Evolutionary conservation across 176 grass and related monocot genomes (phyloP), one percentile per base, ranked within the genome.

Genomic region (Chrysopogon serrulatus): DNA sequence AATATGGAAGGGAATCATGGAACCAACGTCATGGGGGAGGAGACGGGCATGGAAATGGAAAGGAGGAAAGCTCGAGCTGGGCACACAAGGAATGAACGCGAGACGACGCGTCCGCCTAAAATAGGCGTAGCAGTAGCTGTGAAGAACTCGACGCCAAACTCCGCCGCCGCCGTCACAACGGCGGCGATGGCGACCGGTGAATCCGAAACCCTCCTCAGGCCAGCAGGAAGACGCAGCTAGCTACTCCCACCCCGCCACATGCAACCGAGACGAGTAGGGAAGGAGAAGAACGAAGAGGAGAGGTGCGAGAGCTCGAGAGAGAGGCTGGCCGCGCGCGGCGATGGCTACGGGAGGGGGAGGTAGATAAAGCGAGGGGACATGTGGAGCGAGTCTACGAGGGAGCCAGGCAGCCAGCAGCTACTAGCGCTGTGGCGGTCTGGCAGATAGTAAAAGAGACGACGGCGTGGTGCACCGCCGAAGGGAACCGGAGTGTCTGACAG

Each of bases 291-390:
- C 19, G 65, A 42, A 10, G 59, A 39, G 36, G 31, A 21, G 6
- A 68, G 42, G 39, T 44, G 51, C 27, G 6, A 8, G 64, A 41
- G 35, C 31, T 14, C 7, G n/a, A 68, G 41, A n/a, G n/a, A n/a
- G n/a, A 32, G 12, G 27, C 28, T 43, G 60, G 41, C 18, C 73
- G 72, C n/a, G n/a, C n/a, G n/a, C 68, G 82, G 51, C 80, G 43
- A 33, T 31, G 15, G 27, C 45, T 33, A 40, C 14, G 30, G 40
- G 71, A 35, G 71, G 11, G 60, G 17, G 69, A 36, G 88, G 23
- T 76, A 87, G 84, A 92, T 84, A 84, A 87, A 90, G 71, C 40
- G 48, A 27, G 45, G 40, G 57, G 57, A 63, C 86, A 73, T 87
- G 87, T 89, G 83, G 59, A 74, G 79, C 67, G 68, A 53, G 47